Evolutionary conservation across 192 early-diverging fungal species (phyloP), one percentile per base, ranked within the genome.

Genomic region (Gamsiella multidivaricata): DNA sequence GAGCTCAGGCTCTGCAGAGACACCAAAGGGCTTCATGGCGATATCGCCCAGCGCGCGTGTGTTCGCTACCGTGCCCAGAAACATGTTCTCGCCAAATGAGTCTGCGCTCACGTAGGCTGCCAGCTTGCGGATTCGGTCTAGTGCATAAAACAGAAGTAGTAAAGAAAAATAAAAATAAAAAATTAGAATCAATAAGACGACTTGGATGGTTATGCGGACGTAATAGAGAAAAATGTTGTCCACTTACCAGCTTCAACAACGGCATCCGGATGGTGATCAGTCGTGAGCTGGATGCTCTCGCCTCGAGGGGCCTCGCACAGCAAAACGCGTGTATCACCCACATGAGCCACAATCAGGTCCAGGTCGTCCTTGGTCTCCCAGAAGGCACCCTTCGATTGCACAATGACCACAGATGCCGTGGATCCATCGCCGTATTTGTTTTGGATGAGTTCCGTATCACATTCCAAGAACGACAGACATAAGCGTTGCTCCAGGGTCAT

Each of bases 101-200:
- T 93, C 91, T 22, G 90, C 88, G 20, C 85, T 91, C 28, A 93
- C 85, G 72, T 88, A 93, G 0, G 89, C 90, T 3, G 89, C 91
- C 69, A 88, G 88, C 34, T 84, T 86, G 49, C 88, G 85, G 53
- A 93, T 84, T 29, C 91, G 80, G 23, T 91, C 90, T 67, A 79
- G 69, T 61, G 23, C 26, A 22, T 4, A 37, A 3, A 5, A 39
- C 12, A 68, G 54, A 49, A n/a, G n/a, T n/a, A n/a, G n/a, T n/a
- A n/a, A 41, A 51, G 43, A 68, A 39, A n/a, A 51, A 58, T 12
- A 4, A 46, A 5, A 46, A 18, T 6, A 46, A 18, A 18, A 46
- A n/a, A 5, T 9, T 12, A 39, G 37, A 12, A n/a, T n/a, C n/a
- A n/a, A n/a, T n/a, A n/a, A n/a, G n/a, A n/a, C n/a, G n/a, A n/a